Evolutionary conservation across 306 rosid species (phyloP).

Genomic region (Cucumis sativus): DNA sequence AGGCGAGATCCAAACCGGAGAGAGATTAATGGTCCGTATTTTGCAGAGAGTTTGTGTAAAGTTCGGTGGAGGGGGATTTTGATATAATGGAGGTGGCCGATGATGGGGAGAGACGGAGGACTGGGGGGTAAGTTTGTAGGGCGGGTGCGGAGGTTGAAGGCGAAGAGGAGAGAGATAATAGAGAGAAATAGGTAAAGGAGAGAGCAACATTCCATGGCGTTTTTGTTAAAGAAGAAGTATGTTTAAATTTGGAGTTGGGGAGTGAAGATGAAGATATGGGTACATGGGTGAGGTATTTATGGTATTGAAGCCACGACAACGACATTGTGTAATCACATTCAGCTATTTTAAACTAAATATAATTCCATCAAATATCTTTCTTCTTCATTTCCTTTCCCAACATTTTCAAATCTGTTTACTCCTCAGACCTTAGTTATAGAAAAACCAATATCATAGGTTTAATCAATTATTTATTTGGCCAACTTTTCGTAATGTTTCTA

Average conservation of each 20-base stretch:
- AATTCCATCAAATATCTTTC: too few relatives aligned
- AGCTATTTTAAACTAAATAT: too few relatives aligned
- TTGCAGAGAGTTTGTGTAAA: slow-evolving; percentile 26
- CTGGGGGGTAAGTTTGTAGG: slow-evolving; percentile 36
- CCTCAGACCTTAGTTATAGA: too few relatives aligned
- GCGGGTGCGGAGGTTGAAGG: slow-evolving; percentile 13
- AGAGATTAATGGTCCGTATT: slow-evolving; percentile 27
- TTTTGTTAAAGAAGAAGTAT: background rate
- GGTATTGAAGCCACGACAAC: background rate
- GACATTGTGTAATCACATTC: background rate
- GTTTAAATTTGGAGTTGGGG: background rate
- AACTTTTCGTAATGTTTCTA: too few relatives aligned
- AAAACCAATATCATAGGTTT: too few relatives aligned
- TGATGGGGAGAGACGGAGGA: slow-evolving; percentile 35
- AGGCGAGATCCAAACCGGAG: slow-evolving; percentile 27
- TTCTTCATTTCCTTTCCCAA: too few relatives aligned
- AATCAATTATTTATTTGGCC: too few relatives aligned
- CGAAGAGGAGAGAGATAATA: slow-evolving; percentile 13
- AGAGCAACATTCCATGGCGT: background rate
- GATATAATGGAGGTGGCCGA: slow-evolving; percentile 51
- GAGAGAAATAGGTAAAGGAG: slow-evolving; percentile 5
- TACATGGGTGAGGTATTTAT: background rate
- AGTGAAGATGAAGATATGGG: background rate
- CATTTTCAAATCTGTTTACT: too few relatives aligned
- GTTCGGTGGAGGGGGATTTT: slow-evolving; percentile 30